Evolutionary conservation across 2,329 filamentous ascomycete genomes (phyloP).

Genomic region (Diaporthe amygdali): DNA sequence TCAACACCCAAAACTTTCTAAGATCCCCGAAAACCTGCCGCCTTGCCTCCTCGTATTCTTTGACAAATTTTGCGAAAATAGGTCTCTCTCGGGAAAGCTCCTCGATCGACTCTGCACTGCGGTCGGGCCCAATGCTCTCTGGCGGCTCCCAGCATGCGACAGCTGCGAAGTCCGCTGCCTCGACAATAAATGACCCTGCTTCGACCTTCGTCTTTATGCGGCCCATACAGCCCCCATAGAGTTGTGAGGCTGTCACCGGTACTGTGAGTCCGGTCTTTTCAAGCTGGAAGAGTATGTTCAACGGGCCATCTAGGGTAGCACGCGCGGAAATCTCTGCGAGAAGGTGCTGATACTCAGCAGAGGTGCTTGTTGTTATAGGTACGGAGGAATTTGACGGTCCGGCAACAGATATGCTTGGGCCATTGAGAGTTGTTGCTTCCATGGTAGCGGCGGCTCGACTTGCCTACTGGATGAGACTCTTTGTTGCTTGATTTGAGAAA

Average conservation of each 20-base stretch:
- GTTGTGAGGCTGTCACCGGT: not conserved
- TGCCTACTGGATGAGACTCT: no score
- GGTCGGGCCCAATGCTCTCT: not conserved
- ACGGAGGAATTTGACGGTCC: not conserved
- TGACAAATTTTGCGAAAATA: not conserved
- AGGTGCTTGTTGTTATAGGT: not conserved
- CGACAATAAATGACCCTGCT: not conserved
- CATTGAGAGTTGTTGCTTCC: slow-evolving; percentile 5
- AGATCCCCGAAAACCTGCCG: not conserved
- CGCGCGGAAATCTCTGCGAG: not conserved
- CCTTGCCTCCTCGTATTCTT: not conserved
- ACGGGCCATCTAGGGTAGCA: not conserved
- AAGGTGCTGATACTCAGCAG: not conserved
- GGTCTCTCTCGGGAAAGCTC: not conserved
- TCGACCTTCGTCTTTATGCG: not conserved
- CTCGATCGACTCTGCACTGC: not conserved
- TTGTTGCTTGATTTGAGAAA: not conserved
- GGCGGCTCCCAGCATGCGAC: slow-evolving; percentile 14
- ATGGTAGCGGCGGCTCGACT: not conserved
- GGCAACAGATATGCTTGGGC: not conserved
- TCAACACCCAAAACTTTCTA: not conserved
- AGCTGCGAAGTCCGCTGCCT: slow-evolving; percentile 8
- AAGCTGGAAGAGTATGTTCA: slow-evolving; percentile 13
- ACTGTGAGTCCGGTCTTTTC: not conserved
- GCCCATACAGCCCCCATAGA: not conserved